Conservation (phyloP, 176 grass and related monocot species). For the Thalia dealbata region DNA sequence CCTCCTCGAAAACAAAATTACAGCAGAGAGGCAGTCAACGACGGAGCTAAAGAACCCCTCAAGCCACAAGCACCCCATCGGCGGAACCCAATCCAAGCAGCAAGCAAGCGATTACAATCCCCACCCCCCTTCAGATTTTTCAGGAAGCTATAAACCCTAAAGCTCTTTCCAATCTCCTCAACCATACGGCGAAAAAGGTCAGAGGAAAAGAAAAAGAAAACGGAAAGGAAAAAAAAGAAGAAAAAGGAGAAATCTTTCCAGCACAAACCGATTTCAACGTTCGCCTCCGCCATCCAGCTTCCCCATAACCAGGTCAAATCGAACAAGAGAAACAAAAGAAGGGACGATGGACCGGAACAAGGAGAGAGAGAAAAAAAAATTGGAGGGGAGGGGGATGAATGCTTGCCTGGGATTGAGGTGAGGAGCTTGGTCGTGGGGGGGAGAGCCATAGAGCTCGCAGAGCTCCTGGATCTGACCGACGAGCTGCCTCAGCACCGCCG, state of each 20-base stretch:
- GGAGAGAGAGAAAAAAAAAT: not conserved
- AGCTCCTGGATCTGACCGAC: constrained; percentile 87
- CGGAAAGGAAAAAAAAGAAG: not conserved
- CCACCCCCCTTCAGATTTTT: not conserved
- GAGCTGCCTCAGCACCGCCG: constrained; percentile 68
- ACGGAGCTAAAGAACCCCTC: not conserved
- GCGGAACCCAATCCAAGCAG: too few species aligned
- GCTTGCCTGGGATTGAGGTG: constrained; percentile 36
- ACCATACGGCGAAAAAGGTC: not conserved
- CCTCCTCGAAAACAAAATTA: too few species aligned
- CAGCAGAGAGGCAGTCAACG: not conserved
- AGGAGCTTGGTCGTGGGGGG: constrained; percentile 20
- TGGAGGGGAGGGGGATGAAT: not conserved
- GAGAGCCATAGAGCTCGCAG: constrained; percentile 80
- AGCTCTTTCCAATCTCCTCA: not conserved
- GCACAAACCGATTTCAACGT: not conserved
- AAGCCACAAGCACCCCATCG: not conserved
- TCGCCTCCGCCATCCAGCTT: not conserved
- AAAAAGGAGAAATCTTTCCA: not conserved
- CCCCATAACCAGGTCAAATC: not conserved
- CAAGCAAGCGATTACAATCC: not conserved
- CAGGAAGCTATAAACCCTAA: not conserved
- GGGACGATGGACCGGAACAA: too few species aligned
- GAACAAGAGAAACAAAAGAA: constrained; percentile 2
- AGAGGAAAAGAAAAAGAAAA: not conserved